These are phyloP conservation scores for Clarireedia hainanense DNA, from an alignment of 2,329 filamentous ascomycete genomes.

Conservation along the genomic window DNA sequence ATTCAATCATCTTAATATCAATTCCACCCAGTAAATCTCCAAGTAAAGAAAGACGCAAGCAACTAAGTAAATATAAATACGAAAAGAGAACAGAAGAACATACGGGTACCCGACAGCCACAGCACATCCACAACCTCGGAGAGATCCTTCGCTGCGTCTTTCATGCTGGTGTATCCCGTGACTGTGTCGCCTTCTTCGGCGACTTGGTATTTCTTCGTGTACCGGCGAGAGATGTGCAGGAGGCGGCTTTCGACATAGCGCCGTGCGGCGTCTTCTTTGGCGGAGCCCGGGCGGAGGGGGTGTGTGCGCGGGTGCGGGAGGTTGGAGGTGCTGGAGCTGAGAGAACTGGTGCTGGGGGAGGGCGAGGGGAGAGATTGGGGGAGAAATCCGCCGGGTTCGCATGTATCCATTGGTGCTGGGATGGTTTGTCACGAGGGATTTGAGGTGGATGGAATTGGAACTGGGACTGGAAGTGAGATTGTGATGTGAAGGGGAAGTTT, in stretches of 20 bases:
- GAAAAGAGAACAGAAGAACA: constrained; percentile 29
- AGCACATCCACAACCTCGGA: constrained; percentile 70
- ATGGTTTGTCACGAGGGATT: neutral
- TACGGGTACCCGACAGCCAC: constrained; percentile 84
- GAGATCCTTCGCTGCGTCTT: constrained; percentile 58
- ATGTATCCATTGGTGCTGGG: neutral
- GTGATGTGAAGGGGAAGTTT: neutral
- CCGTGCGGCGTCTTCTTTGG: constrained; percentile 52
- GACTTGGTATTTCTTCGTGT: constrained; percentile 50
- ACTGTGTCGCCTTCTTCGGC: constrained; percentile 39
- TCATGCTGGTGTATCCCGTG: constrained; percentile 58
- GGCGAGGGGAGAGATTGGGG: constrained; percentile 42
- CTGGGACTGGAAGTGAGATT: neutral
- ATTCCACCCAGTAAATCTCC: neutral
- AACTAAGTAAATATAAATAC: neutral
- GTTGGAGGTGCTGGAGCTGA: constrained; percentile 26
- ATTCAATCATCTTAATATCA: neutral
- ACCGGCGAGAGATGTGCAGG: constrained; percentile 47
- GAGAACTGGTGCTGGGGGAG: constrained; percentile 43
- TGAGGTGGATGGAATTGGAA: neutral
- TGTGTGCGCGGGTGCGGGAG: constrained; percentile 49
- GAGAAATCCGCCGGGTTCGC: constrained; percentile 43
- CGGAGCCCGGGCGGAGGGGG: constrained; percentile 46
- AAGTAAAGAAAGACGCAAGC: neutral
- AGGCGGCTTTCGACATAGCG: constrained; percentile 49